phyloP scores from a whole-genome alignment of 2,329 filamentous ascomycete species.

The Pseudogymnoascus sp. region DNA sequence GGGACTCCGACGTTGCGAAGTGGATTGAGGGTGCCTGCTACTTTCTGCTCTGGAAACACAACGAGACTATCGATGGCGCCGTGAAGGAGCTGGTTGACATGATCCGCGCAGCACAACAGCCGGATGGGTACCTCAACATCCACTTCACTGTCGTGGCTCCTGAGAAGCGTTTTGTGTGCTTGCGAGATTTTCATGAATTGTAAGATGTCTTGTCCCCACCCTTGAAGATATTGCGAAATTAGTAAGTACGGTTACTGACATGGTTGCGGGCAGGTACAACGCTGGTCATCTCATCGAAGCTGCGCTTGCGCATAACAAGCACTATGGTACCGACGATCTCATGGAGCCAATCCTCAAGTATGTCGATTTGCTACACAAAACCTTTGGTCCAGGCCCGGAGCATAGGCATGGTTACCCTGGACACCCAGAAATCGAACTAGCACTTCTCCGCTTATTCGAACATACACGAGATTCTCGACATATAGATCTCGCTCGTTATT shows the following conservation, averaged over 20 bases:
- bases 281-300: slow-evolving; percentile 57
- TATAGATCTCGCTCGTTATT: slow-evolving; percentile 47
- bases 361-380: slow-evolving; percentile 43
- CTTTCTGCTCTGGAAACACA: slow-evolving; percentile 38
- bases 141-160: slow-evolving; percentile 56
- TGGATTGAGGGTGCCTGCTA: slow-evolving; percentile 60
- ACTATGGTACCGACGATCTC: slow-evolving; percentile 45
- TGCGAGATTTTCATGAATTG: slow-evolving; percentile 57
- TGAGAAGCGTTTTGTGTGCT: slow-evolving; percentile 48
- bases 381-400: slow-evolving; percentile 43
- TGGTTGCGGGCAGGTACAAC: slow-evolving; percentile 41
- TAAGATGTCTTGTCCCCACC: slow-evolving; percentile 29
- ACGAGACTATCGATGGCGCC: slow-evolving; percentile 42
- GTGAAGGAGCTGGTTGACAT: slow-evolving; percentile 51
- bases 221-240: not conserved
- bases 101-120: slow-evolving; percentile 50
- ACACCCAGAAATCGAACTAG: slow-evolving; percentile 49
- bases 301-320: slow-evolving; percentile 48
- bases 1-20: slow-evolving; percentile 53
- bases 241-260: not conserved
- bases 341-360: slow-evolving; percentile 49
- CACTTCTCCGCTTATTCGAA: slow-evolving; percentile 40
- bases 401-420: slow-evolving; percentile 55
- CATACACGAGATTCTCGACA: slow-evolving; percentile 34
- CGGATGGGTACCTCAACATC: slow-evolving; percentile 57